These are phyloP conservation scores for Colletotrichum costaricense DNA, from an alignment of 2,329 filamentous ascomycete species.

Conservation along the genomic window DNA sequence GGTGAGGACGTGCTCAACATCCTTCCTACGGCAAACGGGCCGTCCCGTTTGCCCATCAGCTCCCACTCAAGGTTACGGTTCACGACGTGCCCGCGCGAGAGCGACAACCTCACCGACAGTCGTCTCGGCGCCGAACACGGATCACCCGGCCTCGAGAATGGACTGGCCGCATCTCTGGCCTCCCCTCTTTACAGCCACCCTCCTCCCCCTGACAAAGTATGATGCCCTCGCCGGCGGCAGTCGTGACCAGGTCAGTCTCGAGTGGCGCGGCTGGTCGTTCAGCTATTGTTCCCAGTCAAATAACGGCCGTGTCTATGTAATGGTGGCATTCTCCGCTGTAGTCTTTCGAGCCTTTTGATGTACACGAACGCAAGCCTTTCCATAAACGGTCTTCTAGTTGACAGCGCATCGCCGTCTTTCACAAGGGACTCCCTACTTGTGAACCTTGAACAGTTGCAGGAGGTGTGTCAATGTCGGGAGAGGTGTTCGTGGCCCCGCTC, in stretches of 20 bases:
- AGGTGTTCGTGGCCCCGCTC: conserved; percentile 13
- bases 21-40: conserved; percentile 9
- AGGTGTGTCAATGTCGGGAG: not conserved
- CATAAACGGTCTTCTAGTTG: conserved; percentile 43
- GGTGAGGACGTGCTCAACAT: conserved; percentile 1
- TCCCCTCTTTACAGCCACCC: not conserved
- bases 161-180: conserved; percentile 21
- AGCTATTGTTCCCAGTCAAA: not conserved
- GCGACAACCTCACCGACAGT: conserved; percentile 16
- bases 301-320: not conserved
- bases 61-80: conserved; percentile 4
- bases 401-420: conserved; percentile 41
- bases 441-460: not conserved
- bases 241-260: conserved; percentile 3
- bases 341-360: not conserved
- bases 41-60: conserved; percentile 21
- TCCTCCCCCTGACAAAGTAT: not conserved
- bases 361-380: conserved; percentile 43
- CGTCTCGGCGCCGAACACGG: not conserved
- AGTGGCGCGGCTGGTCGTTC: not conserved
- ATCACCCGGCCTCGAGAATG: conserved; percentile 1
- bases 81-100: not conserved
- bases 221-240: conserved; percentile 16
- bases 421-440: conserved; percentile 17
- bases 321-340: not conserved